Evolutionary conservation across 2,329 filamentous ascomycete genomes (phyloP).

Genomic region (Arthrobotrys conoides): DNA sequence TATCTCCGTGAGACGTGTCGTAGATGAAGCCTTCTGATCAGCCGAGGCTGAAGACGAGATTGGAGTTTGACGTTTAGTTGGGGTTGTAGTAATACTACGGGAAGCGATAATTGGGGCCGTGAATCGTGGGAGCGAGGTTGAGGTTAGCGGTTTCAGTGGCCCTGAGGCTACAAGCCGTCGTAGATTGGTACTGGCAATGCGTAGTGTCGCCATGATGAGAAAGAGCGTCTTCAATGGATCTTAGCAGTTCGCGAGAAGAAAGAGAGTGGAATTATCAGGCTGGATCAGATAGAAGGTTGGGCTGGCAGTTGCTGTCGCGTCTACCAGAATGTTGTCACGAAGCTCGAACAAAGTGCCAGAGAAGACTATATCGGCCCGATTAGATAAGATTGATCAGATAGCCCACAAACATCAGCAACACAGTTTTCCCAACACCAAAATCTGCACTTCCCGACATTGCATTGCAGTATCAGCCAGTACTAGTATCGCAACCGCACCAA

Average conservation of each 20-base stretch:
- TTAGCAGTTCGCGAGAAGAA: not conserved
- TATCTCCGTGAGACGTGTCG: slow-evolving; percentile 33
- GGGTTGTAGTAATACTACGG: slow-evolving; percentile 39
- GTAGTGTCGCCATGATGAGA: slow-evolving; percentile 33
- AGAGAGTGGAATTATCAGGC: not conserved
- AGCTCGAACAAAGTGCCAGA: not conserved
- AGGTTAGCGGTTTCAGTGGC: slow-evolving; percentile 21
- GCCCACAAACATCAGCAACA: slow-evolving; percentile 24
- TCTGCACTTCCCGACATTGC: slow-evolving; percentile 30
- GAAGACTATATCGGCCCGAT: slow-evolving; percentile 16
- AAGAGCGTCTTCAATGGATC: not conserved
- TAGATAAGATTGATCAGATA: slow-evolving; percentile 54
- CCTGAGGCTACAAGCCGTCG: slow-evolving; percentile 31
- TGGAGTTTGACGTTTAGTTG: slow-evolving; percentile 48
- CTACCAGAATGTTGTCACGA: slow-evolving; percentile 11
- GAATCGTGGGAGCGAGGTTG: slow-evolving; percentile 34
- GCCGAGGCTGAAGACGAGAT: not conserved
- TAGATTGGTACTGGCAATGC: slow-evolving; percentile 35
- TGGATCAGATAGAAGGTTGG: not conserved
- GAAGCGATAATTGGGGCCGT: slow-evolving; percentile 14
- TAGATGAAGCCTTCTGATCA: slow-evolving; percentile 9
- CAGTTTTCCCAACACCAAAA: slow-evolving; percentile 32
- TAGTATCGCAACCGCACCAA: not conserved
- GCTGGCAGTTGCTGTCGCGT: slow-evolving; percentile 23
- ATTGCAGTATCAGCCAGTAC: too few relatives aligned